phyloP scores from a whole-genome alignment of 2,329 filamentous ascomycete genomes.

The Trichothecium sympodiale region DNA sequence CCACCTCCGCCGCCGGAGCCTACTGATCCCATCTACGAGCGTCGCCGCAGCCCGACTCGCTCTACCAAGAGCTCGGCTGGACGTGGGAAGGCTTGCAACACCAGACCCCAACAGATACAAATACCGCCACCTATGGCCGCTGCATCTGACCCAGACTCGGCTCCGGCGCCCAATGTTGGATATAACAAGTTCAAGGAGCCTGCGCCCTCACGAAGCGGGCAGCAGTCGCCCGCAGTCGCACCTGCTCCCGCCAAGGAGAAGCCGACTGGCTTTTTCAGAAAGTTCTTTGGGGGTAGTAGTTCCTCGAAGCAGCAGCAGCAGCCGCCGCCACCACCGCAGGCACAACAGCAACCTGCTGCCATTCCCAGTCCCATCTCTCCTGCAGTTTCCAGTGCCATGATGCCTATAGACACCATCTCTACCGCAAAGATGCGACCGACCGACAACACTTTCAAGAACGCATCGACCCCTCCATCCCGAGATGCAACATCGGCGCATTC shows the following conservation, averaged over 20 bases:
- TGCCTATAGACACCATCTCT: neutral
- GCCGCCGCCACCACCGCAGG: conserved; percentile 8
- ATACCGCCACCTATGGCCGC: conserved; percentile 8
- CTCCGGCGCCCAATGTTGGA: conserved; percentile 46
- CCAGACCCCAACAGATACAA: conserved; percentile 10
- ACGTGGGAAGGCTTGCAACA: conserved; percentile 15
- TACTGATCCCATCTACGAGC: conserved; percentile 27
- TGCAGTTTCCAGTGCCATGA: too few species aligned
- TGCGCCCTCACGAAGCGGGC: conserved; percentile 4
- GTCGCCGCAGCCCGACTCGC: conserved; percentile 43
- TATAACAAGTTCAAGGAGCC: conserved; percentile 48
- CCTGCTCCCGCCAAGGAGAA: conserved; percentile 57
- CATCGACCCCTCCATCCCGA: conserved; percentile 36
- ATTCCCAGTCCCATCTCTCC: neutral
- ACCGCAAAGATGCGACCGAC: conserved; percentile 25
- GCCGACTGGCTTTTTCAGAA: conserved; percentile 74
- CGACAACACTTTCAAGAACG: conserved; percentile 21
- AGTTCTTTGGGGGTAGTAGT: conserved; percentile 61
- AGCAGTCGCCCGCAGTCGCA: conserved; percentile 26
- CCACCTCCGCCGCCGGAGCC: conserved; percentile 29
- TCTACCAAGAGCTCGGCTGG: conserved; percentile 38
- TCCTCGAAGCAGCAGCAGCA: conserved; percentile 49
- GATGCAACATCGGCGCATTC: conserved; percentile 32
- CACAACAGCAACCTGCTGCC: conserved; percentile 2
- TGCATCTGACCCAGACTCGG: conserved; percentile 31